phyloP scores from a whole-genome alignment of 2,329 filamentous ascomycete species.

The Fusarium foetens region DNA sequence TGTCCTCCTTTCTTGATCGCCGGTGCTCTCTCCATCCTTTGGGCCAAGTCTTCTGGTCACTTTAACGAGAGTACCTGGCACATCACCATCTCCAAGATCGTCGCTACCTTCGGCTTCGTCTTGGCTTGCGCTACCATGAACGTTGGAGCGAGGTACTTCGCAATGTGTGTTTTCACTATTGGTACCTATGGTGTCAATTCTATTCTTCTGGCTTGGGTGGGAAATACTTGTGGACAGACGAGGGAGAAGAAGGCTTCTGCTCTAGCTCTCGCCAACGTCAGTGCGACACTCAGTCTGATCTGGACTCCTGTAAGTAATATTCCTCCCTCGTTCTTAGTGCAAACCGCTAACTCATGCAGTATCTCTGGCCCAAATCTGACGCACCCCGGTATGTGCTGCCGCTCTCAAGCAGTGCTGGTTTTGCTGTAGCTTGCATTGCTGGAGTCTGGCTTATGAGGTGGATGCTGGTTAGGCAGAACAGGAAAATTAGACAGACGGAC shows the following conservation, averaged over 20 bases:
- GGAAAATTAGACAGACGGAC: conserved; percentile 40
- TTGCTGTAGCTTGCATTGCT: conserved; percentile 49
- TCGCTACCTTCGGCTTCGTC: conserved; percentile 49
- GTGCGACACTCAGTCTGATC: conserved; percentile 33
- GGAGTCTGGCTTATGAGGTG: conserved; percentile 43
- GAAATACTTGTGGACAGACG: conserved; percentile 55
- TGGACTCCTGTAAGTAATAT: conserved; percentile 32
- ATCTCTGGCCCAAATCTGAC: conserved; percentile 36
- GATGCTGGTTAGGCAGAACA: conserved; percentile 44
- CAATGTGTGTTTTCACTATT: conserved; percentile 53
- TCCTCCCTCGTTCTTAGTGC: rapidly evolving
- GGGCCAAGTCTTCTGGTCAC: conserved; percentile 37
- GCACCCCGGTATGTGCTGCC: conserved; percentile 37
- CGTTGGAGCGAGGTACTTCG: conserved; percentile 37
- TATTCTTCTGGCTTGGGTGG: conserved; percentile 58
- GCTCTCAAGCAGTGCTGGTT: conserved; percentile 35
- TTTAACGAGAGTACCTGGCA: conserved; percentile 37
- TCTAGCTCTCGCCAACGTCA: conserved; percentile 47
- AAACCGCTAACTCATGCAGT: conserved; percentile 5
- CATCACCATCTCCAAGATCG: conserved; percentile 47
- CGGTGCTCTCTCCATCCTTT: conserved; percentile 36
- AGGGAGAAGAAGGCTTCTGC: conserved; percentile 60
- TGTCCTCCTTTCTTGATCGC: conserved; percentile 62
- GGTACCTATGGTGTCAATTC: conserved; percentile 53
- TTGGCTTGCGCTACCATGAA: conserved; percentile 43